Base-by-base conservation (phyloP, 2,329 filamentous ascomycete genomes). In the Fusarium sp. region DNA sequence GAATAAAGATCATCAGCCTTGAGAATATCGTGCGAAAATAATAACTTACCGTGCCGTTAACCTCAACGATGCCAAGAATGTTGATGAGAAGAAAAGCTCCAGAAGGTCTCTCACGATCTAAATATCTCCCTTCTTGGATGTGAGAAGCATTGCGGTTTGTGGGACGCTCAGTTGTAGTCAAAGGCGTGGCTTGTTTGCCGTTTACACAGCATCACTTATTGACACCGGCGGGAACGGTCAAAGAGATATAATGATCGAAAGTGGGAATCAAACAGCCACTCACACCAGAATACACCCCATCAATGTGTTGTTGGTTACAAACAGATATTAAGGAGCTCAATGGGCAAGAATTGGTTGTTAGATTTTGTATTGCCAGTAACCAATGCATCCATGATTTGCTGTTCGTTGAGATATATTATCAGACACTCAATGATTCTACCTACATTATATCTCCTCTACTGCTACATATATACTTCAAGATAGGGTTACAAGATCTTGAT, bases 171-270 rank as follows among this genome's bases (percentile, higher is more conserved):
- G 46, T 62, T 33, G 10, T 32, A 30, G 9, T 48, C 22, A 33
- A 47, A 49, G 27, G 30, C 33, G n/a, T 2, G 22, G 27, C 22
- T 37, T 57, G 52, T 59, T 64, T 64, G 59, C 20, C 40, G 30
- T 40, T 43, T 39, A 52, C 52, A 52, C 47, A 15, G 52, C 60
- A 59, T 64, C 52, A 20, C n/a, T 41, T 45, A 30, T 14, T 32
- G 35, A 43, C 59, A 59, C 52, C 40, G 46, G 32, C 35, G 52
- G 41, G 19, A 59, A 52, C 45, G 37, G 23, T 48, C 59, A 64
- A 51, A 44, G 37, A 62, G n/a, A 32, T 45, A 27, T 4, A 40
- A 46, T 35, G 25, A 25, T 37, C 20, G 27, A 64, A 40, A 25
- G 30, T 20, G 46, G 25, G 17, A 59, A 39, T 8, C 45, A 43